Conservation (phyloP, 305 asterid species). For the Fraxinus floribunda region DNA sequence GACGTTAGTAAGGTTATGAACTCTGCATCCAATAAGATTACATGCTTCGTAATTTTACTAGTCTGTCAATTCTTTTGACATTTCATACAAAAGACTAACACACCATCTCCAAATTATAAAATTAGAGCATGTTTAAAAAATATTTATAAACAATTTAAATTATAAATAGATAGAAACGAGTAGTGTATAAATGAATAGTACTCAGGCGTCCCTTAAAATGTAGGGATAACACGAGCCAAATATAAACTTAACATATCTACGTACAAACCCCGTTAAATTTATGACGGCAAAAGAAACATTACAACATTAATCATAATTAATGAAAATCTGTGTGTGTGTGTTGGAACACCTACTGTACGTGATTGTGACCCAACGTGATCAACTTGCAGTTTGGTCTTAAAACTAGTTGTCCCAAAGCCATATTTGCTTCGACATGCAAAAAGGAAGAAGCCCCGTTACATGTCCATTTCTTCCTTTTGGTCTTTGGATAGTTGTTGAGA, state of each 20-base stretch:
- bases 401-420: slow-evolving; percentile 14
- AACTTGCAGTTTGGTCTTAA: slow-evolving; percentile 21
- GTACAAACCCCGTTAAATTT: neutral
- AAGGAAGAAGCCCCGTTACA: slow-evolving; percentile 19
- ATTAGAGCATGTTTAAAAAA: neutral
- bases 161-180: too few relatives aligned
- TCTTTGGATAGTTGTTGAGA: neutral
- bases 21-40: neutral
- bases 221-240: neutral
- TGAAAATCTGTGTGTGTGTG: slow-evolving; percentile 6
- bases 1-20: neutral
- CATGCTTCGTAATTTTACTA: neutral
- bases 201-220: neutral
- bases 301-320: slow-evolving; percentile 25
- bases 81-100: neutral
- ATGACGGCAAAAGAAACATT: neutral
- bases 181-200: too few relatives aligned
- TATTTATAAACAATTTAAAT: too few relatives aligned
- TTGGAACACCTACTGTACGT: slow-evolving; percentile 7
- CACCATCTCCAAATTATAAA: neutral
- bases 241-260: neutral
- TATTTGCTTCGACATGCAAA: slow-evolving; percentile 37
- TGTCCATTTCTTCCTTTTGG: slow-evolving; percentile 24
- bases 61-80: neutral
- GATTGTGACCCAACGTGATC: slow-evolving; percentile 22